Evolutionary conservation across 129 eudicot genomes (phyloP).

Genomic region (Pittosporum tobira): DNA sequence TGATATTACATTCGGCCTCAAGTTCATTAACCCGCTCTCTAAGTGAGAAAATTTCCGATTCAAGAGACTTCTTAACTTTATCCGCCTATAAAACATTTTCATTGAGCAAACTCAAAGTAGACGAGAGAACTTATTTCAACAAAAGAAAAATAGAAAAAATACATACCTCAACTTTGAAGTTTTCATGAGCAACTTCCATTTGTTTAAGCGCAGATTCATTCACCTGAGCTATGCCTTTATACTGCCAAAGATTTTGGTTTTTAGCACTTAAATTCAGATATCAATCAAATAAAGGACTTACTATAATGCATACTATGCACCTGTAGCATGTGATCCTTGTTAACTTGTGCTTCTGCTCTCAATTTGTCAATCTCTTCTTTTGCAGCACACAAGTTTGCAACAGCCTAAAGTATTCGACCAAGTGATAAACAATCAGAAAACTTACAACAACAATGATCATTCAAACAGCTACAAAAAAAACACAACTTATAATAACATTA

Average conservation of each 20-base stretch:
- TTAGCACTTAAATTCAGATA: neutral
- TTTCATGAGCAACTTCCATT: conserved; percentile 66
- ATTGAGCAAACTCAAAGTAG: neutral
- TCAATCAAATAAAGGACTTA: neutral
- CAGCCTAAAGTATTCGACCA: neutral
- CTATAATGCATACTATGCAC: conserved; percentile 3
- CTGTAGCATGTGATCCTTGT: conserved; percentile 78
- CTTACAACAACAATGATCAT: neutral
- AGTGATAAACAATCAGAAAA: neutral
- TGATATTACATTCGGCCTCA: conserved; percentile 52
- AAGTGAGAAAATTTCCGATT: conserved; percentile 57
- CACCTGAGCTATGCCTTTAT: conserved; percentile 76
- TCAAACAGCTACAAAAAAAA: too few relatives aligned
- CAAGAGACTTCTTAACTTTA: conserved; percentile 50
- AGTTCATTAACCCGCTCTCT: conserved; percentile 50
- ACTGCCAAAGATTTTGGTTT: conserved; percentile 18
- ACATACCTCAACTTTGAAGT: conserved; percentile 43
- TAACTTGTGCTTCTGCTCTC: conserved; percentile 49
- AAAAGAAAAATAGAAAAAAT: neutral
- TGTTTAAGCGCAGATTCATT: conserved; percentile 81
- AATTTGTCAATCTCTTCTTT: conserved; percentile 64
- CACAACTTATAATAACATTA: too few relatives aligned
- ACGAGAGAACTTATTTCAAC: neutral
- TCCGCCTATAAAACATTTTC: conserved; percentile 31
- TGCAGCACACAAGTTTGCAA: conserved; percentile 19